Evolutionary conservation across 345 rosid genomes (phyloP), one percentile per base, ranked within the genome.

Genomic region (Euphorbia lathyris): DNA sequence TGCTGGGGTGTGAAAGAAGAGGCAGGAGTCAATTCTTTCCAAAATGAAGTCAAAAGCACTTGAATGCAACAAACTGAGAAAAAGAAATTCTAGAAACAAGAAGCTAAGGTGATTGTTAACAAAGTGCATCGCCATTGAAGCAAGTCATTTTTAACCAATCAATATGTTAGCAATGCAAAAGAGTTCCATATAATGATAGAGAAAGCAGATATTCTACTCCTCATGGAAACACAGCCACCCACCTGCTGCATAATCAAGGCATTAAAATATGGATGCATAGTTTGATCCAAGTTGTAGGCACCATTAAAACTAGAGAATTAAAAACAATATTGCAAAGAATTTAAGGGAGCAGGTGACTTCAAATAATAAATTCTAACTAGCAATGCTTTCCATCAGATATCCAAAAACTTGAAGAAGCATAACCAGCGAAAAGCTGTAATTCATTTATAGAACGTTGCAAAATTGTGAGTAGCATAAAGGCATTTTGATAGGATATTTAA

Each of bases 1-100:
- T 30, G 99, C 99, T 92, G 96, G 69, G 74, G 14, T 68, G 22
- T 63, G 17, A 47, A 72, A 27, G 50, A 45, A 60, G 71, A 79
- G 61, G 48, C 13, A 58, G 48, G 22, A 55, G 63, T 77, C 51
- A 56, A 25, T 22, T 50, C 9, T 38, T 70, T 66, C 29, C 32
- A 14, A 16, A 14, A 22, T 52, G 34, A 27, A 47, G 25, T 53
- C 25, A 7, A 64, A 40, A 29, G 9, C 43, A 19, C 43, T 51
- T 45, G 8, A 22, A 48, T 36, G 23, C 47, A 48, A 29, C 30
- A 42, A 16, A 25, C 4, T n/a, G 9, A 5, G 34, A 27, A 29
- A 14, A 52, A 4, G 8, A 68, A 45, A n/a, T n/a, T n/a, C n/a
- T n/a, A n/a, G n/a, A n/a, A n/a, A n/a, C n/a, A n/a, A n/a, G n/a